Evolutionary conservation across 768 basidiomycete genomes (phyloP), one percentile per base, ranked within the genome.

Genomic region (Termitomyces sp.): DNA sequence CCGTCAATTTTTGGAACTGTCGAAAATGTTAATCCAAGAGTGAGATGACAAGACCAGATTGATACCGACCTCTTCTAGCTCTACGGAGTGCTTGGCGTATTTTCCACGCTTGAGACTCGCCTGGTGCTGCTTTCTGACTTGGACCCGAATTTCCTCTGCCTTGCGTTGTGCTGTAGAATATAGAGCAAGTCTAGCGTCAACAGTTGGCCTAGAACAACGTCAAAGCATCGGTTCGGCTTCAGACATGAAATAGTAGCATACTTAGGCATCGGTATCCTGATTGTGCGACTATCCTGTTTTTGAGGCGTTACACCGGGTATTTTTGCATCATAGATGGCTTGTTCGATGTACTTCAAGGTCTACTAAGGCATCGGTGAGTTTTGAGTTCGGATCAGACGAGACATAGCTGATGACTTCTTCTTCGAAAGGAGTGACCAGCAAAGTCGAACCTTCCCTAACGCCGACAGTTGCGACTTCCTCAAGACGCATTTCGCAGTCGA

Each of bases 201-300:
- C 80, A 0, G 91, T 94, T 0, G 89, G 88, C 60, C 91, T 94
- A 48, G 6, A 47, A 46, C 51, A 34, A 35, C 14, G 42, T 39
- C 9, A 60, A 23, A 16, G 0, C 49, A 27, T 43, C 37, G 10
- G 40, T 9, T 5, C 32, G 11, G 51, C 16, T 8, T 5, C 17
- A 12, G 17, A 37, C 32, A 34, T n/a, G 45, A 17, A 46, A 21
- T 21, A 34, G 14, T 14, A 25, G 14, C 76, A 14, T 60, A 91
- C 91, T 85, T 91, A 42, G 91, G 88, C 67, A 93, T 83, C 0
- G 90, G 87, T 57, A 94, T 81, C 60, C 80, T 88, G 61, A 94
- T 79, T 2, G 91, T 93, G 42, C 85, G 80, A 30, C 66, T 72
- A 63, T 94, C 91, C 41, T 81, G 71, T 55, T 77, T 77, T 61